These are phyloP conservation scores for Mycena vulgaris DNA, from an alignment of 768 basidiomycete genomes.

Conservation along the genomic window DNA sequence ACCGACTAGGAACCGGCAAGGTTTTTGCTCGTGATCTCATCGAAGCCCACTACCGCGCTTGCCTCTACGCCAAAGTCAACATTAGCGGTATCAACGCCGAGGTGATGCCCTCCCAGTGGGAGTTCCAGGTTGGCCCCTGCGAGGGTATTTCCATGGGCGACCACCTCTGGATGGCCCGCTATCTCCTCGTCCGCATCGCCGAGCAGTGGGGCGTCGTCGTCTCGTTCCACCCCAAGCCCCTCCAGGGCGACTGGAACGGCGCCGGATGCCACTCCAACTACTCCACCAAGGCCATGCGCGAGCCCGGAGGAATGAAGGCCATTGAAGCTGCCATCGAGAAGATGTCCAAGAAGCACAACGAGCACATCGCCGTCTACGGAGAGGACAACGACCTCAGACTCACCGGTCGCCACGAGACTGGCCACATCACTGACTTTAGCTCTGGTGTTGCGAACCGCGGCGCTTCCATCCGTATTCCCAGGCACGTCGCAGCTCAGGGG, in stretches of 20 bases:
- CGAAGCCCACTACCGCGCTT: conserved; percentile 98
- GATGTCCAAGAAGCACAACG: conserved; percentile 89
- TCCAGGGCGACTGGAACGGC: conserved; percentile 98
- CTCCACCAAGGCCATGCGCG: conserved; percentile 95
- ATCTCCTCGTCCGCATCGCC: conserved; percentile 94
- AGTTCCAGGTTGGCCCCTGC: conserved; percentile 99
- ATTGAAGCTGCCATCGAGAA: conserved; percentile 97
- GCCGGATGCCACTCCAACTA: conserved; percentile 99
- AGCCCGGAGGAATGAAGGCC: conserved; percentile 91
- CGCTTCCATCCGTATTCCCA: conserved; percentile 95
- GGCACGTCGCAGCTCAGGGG: conserved; percentile 93
- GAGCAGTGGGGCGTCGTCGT: conserved; percentile 99
- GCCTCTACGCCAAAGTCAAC: conserved; percentile 95
- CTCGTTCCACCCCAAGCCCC: conserved; percentile 99
- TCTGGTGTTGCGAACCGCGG: conserved; percentile 98
- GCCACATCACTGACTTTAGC: conserved; percentile 91
- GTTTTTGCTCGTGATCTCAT: conserved; percentile 99
- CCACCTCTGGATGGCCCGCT: conserved; percentile 99
- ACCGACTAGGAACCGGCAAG: conserved; percentile 86
- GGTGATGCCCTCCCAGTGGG: conserved; percentile 99
- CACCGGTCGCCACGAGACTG: conserved; percentile 98
- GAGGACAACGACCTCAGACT: conserved; percentile 98
- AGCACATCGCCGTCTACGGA: conserved; percentile 98
- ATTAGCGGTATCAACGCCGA: conserved; percentile 99
- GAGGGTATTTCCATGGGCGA: conserved; percentile 99